These are phyloP conservation scores for Saccharomycopsis hybrid DNA, from an alignment of 1,139 yeast genomes.

Conservation along the genomic window DNA sequence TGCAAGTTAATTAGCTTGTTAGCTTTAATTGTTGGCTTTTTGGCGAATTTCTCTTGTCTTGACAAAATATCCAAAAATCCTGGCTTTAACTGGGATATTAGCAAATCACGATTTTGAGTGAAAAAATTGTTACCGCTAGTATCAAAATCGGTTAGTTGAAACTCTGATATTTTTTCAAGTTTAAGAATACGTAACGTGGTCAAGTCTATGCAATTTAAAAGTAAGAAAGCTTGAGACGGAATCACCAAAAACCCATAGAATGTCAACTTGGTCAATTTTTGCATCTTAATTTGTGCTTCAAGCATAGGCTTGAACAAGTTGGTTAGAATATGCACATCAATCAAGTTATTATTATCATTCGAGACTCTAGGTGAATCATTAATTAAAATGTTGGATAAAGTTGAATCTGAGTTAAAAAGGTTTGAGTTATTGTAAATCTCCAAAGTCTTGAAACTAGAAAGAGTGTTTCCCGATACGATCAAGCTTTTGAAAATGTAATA, in stretches of 20 bases:
- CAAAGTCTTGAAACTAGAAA: neutral
- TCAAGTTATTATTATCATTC: neutral
- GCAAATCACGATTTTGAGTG: neutral
- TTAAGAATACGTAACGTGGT: neutral
- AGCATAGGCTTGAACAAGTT: constrained; percentile 11
- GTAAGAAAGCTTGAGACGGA: constrained; percentile 5
- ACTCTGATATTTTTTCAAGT: constrained; percentile 9
- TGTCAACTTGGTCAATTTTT: neutral
- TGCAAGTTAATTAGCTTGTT: neutral
- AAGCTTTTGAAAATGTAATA: constrained; percentile 10
- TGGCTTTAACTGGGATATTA: constrained; percentile 10
- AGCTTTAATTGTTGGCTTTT: neutral
- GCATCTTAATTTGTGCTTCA: neutral
- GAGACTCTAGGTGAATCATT: neutral
- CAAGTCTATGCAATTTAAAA: constrained; percentile 3
- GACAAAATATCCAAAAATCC: constrained; percentile 10
- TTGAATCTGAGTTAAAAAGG: constrained; percentile 9
- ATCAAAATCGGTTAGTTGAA: constrained; percentile 2
- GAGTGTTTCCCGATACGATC: constrained; percentile 7
- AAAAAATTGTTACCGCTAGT: constrained; percentile 6
- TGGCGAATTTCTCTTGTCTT: neutral
- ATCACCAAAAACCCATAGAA: constrained; percentile 9
- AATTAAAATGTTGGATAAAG: constrained; percentile 7
- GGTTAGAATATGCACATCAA: constrained; percentile 9
- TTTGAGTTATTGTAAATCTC: constrained; percentile 8